phyloP scores from a whole-genome alignment of 2,329 filamentous ascomycete species.

The Lasiodiplodia sp. region DNA sequence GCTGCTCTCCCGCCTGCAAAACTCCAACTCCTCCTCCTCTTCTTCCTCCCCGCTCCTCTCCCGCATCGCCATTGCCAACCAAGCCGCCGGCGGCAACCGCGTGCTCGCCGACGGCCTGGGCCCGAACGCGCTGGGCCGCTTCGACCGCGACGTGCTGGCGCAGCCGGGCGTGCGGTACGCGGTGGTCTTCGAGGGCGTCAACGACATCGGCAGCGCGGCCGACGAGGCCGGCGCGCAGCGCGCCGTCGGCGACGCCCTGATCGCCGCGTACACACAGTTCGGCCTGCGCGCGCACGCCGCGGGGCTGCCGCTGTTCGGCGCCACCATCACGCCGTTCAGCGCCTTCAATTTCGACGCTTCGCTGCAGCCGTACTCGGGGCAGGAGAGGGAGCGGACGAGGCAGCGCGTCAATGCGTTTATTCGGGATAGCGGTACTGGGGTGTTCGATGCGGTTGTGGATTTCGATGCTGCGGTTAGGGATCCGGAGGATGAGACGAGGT shows the following conservation, averaged over 20 bases:
- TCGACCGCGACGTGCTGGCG: slow-evolving; percentile 69
- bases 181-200: slow-evolving; percentile 73
- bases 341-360: slow-evolving; percentile 47
- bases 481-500: slow-evolving; percentile 54
- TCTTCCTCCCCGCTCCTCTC: slow-evolving; percentile 52
- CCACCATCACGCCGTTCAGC: slow-evolving; percentile 71
- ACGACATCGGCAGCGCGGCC: slow-evolving; percentile 67
- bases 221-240: slow-evolving; percentile 55
- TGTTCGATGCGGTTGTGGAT: slow-evolving; percentile 68
- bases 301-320: slow-evolving; percentile 66
- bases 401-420: slow-evolving; percentile 69
- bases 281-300: slow-evolving; percentile 61
- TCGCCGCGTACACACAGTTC: slow-evolving; percentile 67
- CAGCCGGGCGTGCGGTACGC: slow-evolving; percentile 66
- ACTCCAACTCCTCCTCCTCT: slow-evolving; percentile 32
- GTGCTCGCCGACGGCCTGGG: slow-evolving; percentile 67
- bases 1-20: slow-evolving; percentile 16
- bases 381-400: slow-evolving; percentile 62
- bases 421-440: slow-evolving; percentile 56
- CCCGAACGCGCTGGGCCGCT: slow-evolving; percentile 65
- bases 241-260: slow-evolving; percentile 59
- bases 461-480: slow-evolving; percentile 67
- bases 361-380: slow-evolving; percentile 60
- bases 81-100: slow-evolving; percentile 73
- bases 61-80: slow-evolving; percentile 66